Evolutionary conservation across 805 yeast species (phyloP), one percentile per base, ranked within the genome.

Genomic region (Starmerella lactis-condensi): DNA sequence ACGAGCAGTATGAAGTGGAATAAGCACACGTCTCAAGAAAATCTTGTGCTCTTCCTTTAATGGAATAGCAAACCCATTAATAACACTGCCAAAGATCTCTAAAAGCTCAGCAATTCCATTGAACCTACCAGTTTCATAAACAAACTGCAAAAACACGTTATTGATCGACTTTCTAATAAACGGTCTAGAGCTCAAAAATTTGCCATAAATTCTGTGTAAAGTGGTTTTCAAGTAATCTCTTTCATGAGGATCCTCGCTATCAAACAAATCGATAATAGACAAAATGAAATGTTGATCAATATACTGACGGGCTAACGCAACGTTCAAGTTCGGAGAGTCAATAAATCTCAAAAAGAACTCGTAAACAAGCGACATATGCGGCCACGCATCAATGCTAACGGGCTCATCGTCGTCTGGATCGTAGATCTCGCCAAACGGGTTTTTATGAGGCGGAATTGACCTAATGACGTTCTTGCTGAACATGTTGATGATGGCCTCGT

Each of bases 401-500:
- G 96, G 96, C 56, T 89, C 98, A 58, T 89, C 98, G 57, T 89
- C 98, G 56, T 89, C 98, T 1, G 98, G 98, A 47, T 89, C 98
- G 54, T 68, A 89, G 24, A 85, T 68, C 42, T 89, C 98, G 23
- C 98, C 98, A 28, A 83, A 67, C 4, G 96, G 96, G 52, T 89
- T 89, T 22, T 83, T 93, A 1, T 96, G 95, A 1, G 98, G 98
- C 3, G 98, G 96, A 29, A 89, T 81, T 20, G 96, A 93, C 48
- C 98, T 69, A 55, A 89, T 83, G 34, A 89, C 64, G 55, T 89
- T 89, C 36, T 65, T 67, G 46, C 71, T 74, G 56, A 83, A 89
- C 95, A 89, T 85, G 15, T 67, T 67, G 25, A 83, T 82, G 34
- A 85, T 91, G 46, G 75, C 79, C 32, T 65, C 65, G 53, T 89